These are phyloP conservation scores for Trichosanthes truncata DNA, from an alignment of 306 rosid genomes.

Conservation along the genomic window DNA sequence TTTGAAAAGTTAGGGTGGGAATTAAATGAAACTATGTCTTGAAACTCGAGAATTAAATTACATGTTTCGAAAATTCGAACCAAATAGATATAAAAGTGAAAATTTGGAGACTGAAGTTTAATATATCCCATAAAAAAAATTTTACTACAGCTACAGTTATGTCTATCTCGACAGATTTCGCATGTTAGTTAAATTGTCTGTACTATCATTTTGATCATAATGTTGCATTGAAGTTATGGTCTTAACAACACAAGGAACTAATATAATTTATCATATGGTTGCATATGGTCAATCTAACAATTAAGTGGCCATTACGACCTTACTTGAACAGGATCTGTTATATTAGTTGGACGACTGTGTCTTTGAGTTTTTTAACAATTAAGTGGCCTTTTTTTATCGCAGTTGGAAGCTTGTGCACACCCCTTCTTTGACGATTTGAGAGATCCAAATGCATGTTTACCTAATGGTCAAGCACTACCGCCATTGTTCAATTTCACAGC, in stretches of 20 bases:
- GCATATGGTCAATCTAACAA: not conserved
- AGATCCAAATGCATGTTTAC: constrained; percentile 54
- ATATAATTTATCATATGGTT: not conserved
- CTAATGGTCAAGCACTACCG: constrained; percentile 63
- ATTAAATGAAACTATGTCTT: no score
- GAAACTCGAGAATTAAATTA: no score
- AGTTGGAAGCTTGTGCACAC: constrained; percentile 92
- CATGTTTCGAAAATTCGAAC: not conserved
- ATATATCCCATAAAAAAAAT: no score
- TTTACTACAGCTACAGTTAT: not conserved
- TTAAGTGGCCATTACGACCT: not conserved
- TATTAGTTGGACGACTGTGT: no score
- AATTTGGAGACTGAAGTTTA: not conserved
- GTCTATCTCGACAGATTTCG: not conserved
- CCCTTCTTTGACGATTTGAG: constrained; percentile 78
- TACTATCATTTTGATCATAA: not conserved
- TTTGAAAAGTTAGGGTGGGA: no score
- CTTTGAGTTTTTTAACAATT: not conserved
- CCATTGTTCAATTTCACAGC: constrained; percentile 75
- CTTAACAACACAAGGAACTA: not conserved
- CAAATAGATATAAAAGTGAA: not conserved
- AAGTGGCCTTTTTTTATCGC: not conserved
- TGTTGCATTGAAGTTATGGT: no score
- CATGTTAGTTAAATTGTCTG: not conserved
- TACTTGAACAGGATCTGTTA: no score